These are phyloP conservation scores for Psilocybe tampanensis DNA, from an alignment of 768 basidiomycete genomes.

Conservation along the genomic window DNA sequence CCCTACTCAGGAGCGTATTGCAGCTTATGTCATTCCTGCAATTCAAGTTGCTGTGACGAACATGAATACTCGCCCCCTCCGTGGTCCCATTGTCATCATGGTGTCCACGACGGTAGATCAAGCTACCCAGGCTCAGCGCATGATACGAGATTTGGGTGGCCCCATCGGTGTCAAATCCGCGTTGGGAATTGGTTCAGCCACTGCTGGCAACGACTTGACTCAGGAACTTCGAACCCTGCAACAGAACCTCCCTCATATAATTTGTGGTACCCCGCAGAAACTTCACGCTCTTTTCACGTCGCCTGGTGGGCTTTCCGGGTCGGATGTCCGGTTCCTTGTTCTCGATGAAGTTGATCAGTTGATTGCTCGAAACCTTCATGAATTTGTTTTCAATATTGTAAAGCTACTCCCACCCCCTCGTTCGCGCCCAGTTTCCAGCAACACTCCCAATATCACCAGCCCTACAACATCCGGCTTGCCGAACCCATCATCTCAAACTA, in stretches of 20 bases:
- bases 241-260: constrained; percentile 92
- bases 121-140: constrained; percentile 94
- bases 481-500: constrained; percentile 28
- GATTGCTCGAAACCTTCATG: constrained; percentile 95
- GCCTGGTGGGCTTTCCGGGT: constrained; percentile 74
- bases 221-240: constrained; percentile 85
- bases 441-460: constrained; percentile 32
- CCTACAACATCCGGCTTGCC: constrained; percentile 25
- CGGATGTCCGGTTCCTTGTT: constrained; percentile 91
- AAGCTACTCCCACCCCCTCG: constrained; percentile 90
- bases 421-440: constrained; percentile 56
- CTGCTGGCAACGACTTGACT: constrained; percentile 57
- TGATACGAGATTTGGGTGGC: constrained; percentile 93
- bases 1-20: constrained; percentile 97
- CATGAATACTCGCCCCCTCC: constrained; percentile 56
- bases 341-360: constrained; percentile 98
- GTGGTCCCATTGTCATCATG: constrained; percentile 89
- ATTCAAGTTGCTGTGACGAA: constrained; percentile 80
- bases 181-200: constrained; percentile 81
- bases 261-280: constrained; percentile 97
- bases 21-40: constrained; percentile 93
- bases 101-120: constrained; percentile 98
- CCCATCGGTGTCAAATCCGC: constrained; percentile 92
- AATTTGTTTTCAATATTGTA: constrained; percentile 92
- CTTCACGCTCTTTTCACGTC: constrained; percentile 88